Conservation (phyloP, 495 filamentous ascomycete genomes). For the Saxophila tyrrhenica region DNA sequence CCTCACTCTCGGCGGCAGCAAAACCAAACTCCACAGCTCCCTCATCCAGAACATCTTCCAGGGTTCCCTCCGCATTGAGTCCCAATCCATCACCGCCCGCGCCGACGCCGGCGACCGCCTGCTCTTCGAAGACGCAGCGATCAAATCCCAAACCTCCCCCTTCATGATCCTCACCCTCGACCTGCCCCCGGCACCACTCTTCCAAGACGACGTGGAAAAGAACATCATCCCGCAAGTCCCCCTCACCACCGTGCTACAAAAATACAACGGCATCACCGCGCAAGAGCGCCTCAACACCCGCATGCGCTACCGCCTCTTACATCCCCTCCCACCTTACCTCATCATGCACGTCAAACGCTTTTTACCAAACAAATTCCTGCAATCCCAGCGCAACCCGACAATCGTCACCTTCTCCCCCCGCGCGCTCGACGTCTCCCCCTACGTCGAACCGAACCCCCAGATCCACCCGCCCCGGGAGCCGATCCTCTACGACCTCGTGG, state of each 20-base stretch:
- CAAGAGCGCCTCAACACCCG: slow-evolving; percentile 82
- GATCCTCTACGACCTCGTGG: slow-evolving; percentile 91
- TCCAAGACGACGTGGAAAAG: slow-evolving; percentile 78
- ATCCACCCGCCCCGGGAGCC: slow-evolving; percentile 61
- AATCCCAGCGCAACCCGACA: slow-evolving; percentile 81
- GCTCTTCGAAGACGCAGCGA: slow-evolving; percentile 86
- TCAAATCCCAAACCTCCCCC: slow-evolving; percentile 60
- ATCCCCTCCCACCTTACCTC: slow-evolving; percentile 84
- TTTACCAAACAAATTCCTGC: slow-evolving; percentile 87
- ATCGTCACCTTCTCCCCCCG: slow-evolving; percentile 90
- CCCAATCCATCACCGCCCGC: slow-evolving; percentile 85
- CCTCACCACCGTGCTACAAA: slow-evolving; percentile 74
- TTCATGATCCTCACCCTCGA: slow-evolving; percentile 90
- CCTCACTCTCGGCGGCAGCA: slow-evolving; percentile 78
- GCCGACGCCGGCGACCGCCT: slow-evolving; percentile 79
- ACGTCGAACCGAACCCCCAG: slow-evolving; percentile 63
- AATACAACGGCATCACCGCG: slow-evolving; percentile 82
- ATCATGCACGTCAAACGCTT: slow-evolving; percentile 97
- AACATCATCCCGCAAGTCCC: slow-evolving; percentile 97
- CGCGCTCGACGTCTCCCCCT: slow-evolving; percentile 76
- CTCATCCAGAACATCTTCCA: slow-evolving; percentile 90
- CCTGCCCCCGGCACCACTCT: slow-evolving; percentile 85
- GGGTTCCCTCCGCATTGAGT: slow-evolving; percentile 81
- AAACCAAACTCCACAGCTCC: slow-evolving; percentile 67
- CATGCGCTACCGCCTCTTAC: slow-evolving; percentile 78